Evolutionary conservation across 192 early-diverging fungal genomes (phyloP).

Genomic region (Oehlia diaphana): DNA sequence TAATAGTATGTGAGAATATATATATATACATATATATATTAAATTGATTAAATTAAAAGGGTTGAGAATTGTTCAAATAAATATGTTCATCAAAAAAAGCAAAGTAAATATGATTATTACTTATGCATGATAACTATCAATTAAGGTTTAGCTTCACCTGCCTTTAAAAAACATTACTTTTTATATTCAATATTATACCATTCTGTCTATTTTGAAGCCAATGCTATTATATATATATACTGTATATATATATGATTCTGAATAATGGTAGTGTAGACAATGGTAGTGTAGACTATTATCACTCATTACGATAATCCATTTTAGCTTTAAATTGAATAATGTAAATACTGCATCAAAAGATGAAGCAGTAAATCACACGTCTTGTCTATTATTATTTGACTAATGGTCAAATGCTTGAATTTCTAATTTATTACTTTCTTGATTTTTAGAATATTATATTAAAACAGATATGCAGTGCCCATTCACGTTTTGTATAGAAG

Average conservation of each 20-base stretch:
- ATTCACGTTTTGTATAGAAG: not conserved
- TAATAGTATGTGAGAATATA: not conserved
- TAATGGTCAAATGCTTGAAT: not conserved
- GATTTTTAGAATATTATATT: not conserved
- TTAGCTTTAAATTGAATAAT: not conserved
- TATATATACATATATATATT: no score
- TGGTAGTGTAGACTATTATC: not conserved
- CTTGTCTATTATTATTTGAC: not conserved
- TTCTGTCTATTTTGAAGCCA: not conserved
- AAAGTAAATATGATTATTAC: not conserved
- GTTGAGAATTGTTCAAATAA: no score
- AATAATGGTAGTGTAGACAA: not conserved
- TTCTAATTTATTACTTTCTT: constrained; percentile 1
- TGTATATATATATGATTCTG: no score
- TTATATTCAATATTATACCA: constrained; percentile 10
- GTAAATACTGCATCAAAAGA: not conserved
- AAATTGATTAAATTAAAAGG: not conserved
- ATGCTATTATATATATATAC: no score
- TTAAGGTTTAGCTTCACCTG: not conserved
- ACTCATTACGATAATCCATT: constrained; percentile 6
- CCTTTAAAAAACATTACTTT: not conserved
- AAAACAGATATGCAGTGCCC: not conserved
- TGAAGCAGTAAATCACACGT: not conserved
- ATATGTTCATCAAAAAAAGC: no score
- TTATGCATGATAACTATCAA: not conserved